These are phyloP conservation scores for Candida wancherniae DNA, from an alignment of 805 yeast species.

Conservation along the genomic window DNA sequence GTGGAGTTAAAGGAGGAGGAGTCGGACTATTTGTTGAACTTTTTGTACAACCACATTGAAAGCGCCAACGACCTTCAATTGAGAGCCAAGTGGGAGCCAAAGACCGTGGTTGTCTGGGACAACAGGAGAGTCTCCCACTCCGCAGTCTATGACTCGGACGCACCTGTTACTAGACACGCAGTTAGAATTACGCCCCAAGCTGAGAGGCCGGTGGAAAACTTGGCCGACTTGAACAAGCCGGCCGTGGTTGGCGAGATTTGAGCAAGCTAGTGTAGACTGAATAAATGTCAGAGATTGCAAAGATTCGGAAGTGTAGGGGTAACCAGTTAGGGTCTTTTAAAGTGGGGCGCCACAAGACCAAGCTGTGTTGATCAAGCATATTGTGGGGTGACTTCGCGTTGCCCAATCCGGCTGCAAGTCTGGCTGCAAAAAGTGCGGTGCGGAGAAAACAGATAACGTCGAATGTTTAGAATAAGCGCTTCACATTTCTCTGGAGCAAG, in stretches of 20 bases:
- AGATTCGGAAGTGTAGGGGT: too few relatives aligned
- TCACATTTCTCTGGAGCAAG: too few relatives aligned
- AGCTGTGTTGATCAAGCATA: too few relatives aligned
- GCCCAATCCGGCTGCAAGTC: too few relatives aligned
- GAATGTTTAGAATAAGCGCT: too few relatives aligned
- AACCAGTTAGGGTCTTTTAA: too few relatives aligned
- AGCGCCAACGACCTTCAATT: conserved; percentile 32
- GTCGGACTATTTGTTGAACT: conserved; percentile 26
- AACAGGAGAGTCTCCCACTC: conserved; percentile 33
- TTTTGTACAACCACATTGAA: conserved; percentile 31
- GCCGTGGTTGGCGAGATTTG: not conserved
- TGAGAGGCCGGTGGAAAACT: conserved; percentile 34
- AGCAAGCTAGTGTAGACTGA: too few relatives aligned
- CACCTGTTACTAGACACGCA: conserved; percentile 33
- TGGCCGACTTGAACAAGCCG: conserved; percentile 32
- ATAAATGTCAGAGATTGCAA: too few relatives aligned
- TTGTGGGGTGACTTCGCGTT: too few relatives aligned
- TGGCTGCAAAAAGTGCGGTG: too few relatives aligned
- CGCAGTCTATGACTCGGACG: conserved; percentile 33
- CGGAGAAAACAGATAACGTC: too few relatives aligned
- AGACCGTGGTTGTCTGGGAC: conserved; percentile 35
- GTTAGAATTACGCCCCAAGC: conserved; percentile 36
- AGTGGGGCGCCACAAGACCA: too few relatives aligned
- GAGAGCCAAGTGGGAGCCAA: conserved; percentile 34
- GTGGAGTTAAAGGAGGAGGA: conserved; percentile 35